Conservation (phyloP, 257 asterid species). For the Solanum peruvianum region DNA sequence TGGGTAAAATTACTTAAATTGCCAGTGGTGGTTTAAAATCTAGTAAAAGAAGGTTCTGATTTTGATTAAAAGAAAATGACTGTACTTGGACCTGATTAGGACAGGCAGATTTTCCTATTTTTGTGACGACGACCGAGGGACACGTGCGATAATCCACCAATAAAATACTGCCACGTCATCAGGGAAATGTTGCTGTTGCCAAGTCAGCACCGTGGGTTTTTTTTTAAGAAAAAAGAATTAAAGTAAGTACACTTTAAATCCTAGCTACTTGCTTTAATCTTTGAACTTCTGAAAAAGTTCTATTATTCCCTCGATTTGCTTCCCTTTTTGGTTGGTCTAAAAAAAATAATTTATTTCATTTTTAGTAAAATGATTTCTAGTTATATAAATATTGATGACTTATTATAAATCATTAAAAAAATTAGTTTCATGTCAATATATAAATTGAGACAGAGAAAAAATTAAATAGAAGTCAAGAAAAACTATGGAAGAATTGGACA, state of each 20-base stretch:
- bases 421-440: rapidly evolving
- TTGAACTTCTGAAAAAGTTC: background rate
- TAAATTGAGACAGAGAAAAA: no score
- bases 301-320: background rate
- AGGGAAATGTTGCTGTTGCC: background rate
- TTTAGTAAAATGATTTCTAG: no score
- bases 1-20: constrained; percentile 11
- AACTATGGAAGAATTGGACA: no score
- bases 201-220: background rate
- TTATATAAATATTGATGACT: no score
- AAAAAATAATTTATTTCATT: no score
- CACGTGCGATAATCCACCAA: background rate
- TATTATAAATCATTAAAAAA: no score
- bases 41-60: background rate
- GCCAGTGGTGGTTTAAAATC: background rate
- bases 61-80: background rate
- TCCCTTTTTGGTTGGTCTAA: background rate
- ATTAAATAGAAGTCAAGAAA: no score
- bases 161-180: background rate
- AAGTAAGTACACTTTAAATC: background rate
- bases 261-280: background rate
- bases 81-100: background rate
- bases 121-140: background rate
- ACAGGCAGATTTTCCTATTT: background rate
- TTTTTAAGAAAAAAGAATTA: no score